Evolutionary conservation across 495 filamentous ascomycete species (phyloP).

Genomic region (Neurospora sp.): DNA sequence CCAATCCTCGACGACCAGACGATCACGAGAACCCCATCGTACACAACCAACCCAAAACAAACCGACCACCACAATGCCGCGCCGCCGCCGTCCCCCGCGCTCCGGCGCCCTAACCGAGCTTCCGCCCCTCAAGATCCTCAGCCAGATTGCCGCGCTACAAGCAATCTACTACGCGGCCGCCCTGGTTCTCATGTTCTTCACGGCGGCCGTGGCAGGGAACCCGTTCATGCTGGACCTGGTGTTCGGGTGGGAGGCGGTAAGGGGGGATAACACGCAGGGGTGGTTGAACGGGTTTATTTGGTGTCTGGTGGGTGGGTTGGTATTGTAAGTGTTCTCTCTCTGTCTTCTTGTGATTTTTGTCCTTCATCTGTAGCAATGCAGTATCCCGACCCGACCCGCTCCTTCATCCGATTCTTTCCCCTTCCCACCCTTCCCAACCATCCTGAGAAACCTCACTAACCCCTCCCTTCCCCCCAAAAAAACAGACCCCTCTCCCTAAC

Average conservation of each 20-base stretch:
- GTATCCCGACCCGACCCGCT: neutral
- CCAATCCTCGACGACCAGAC: neutral
- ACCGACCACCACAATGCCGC: conserved; percentile 43
- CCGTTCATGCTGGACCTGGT: conserved; percentile 61
- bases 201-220: conserved; percentile 68
- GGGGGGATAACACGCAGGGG: conserved; percentile 84
- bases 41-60: neutral
- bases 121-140: conserved; percentile 72
- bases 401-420: too few species aligned
- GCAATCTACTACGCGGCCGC: conserved; percentile 68
- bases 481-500: conserved; percentile 65
- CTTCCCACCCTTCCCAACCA: too few species aligned
- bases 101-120: conserved; percentile 72
- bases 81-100: conserved; percentile 66
- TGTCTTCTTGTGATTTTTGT: neutral
- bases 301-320: conserved; percentile 63
- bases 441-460: too few species aligned
- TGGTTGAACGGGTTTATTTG: conserved; percentile 87
- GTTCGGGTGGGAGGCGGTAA: conserved; percentile 68
- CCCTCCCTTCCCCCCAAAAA: too few species aligned
- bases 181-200: conserved; percentile 75
- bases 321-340: conserved; percentile 41
- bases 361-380: neutral
- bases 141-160: conserved; percentile 83
- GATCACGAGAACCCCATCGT: neutral